A percentile compares a stretch with the other conserved stretches of the same genome.
phyloP scores from a whole-genome alignment of 2,329 filamentous ascomycete genomes.

The Cladosporium cucumerinum region DNA sequence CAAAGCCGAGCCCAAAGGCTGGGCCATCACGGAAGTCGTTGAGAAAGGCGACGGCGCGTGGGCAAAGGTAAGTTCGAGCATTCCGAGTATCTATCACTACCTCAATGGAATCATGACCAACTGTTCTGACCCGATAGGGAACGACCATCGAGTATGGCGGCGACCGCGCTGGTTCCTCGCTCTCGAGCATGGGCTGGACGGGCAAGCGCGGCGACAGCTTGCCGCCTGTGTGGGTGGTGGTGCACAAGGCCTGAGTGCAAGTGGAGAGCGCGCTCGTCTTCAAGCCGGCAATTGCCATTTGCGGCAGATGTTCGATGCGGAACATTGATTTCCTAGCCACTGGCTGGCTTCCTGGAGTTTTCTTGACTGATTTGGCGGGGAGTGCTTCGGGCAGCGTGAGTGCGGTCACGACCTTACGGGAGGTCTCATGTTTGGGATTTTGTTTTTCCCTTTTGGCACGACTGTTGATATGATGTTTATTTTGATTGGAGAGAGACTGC shows the following conservation, averaged over 20 bases:
- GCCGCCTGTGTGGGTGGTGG: conserved; percentile 36
- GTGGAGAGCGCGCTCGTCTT: background rate
- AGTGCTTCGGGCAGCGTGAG: background rate
- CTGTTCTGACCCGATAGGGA: conserved; percentile 20
- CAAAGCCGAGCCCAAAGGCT: conserved; percentile 24
- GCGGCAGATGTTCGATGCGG: too few species aligned
- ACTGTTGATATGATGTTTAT: background rate
- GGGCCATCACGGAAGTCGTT: conserved; percentile 33
- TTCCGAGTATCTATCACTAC: background rate
- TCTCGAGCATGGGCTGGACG: conserved; percentile 34
- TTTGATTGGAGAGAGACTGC: background rate
- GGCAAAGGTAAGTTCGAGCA: conserved; percentile 26
- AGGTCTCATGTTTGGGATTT: background rate
- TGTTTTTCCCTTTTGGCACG: background rate
- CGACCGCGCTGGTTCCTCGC: conserved; percentile 29
- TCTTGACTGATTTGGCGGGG: too few species aligned
- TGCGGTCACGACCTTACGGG: background rate
- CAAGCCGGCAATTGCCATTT: too few species aligned
- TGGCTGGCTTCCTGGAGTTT: background rate
- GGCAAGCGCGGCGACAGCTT: conserved; percentile 28
- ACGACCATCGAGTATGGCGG: conserved; percentile 28
- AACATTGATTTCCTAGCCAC: background rate
- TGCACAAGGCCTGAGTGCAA: conserved; percentile 31
- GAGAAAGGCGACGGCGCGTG: conserved; percentile 33
- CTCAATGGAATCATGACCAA: background rate